Percentiles rank a stretch among this genome's conserved stretches.
These are phyloP conservation scores for Phytophthora podocarpi DNA, from an alignment of 352 stramenopile species.

Conservation along the genomic window DNA sequence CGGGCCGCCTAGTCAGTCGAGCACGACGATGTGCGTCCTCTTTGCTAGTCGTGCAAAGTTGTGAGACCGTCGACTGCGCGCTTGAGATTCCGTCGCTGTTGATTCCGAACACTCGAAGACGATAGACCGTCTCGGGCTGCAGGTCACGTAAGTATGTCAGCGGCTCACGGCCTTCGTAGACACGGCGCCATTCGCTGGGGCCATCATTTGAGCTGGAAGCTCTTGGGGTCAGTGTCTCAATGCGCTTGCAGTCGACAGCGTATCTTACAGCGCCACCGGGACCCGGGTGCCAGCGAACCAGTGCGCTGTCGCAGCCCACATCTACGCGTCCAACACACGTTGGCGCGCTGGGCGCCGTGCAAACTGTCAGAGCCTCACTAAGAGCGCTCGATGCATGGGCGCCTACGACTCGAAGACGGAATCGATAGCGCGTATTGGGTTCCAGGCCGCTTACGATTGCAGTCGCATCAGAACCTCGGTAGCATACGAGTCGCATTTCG, in stretches of 20 bases:
- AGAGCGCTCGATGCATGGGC: slow-evolving; percentile 77
- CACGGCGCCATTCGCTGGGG: slow-evolving; percentile 62
- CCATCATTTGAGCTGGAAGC: slow-evolving; percentile 20
- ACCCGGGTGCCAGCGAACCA: slow-evolving; percentile 87
- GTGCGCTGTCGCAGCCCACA: slow-evolving; percentile 48
- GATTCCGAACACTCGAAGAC: slow-evolving; percentile 80
- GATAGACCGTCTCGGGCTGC: slow-evolving; percentile 82
- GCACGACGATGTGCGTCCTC: slow-evolving; percentile 60
- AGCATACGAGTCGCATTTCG: slow-evolving; percentile 74
- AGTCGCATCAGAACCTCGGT: slow-evolving; percentile 61
- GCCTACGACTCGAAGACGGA: slow-evolving; percentile 81
- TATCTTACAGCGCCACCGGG: slow-evolving; percentile 70
- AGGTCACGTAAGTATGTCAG: slow-evolving; percentile 69
- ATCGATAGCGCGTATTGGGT: slow-evolving; percentile 88
- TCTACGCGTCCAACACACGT: slow-evolving; percentile 65
- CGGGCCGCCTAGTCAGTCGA: slow-evolving; percentile 34
- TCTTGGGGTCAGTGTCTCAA: slow-evolving; percentile 55
- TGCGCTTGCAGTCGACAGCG: slow-evolving; percentile 74
- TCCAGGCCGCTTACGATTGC: slow-evolving; percentile 63
- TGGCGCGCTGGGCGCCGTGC: slow-evolving; percentile 57
- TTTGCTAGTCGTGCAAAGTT: slow-evolving; percentile 77
- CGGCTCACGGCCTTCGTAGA: slow-evolving; percentile 83
- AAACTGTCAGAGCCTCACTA: slow-evolving; percentile 78
- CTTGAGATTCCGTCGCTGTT: slow-evolving; percentile 69
- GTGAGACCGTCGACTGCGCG: slow-evolving; percentile 76